Percentiles rank a stretch among this genome's conserved stretches.
phyloP scores from a whole-genome alignment of 2,329 filamentous ascomycete genomes.

The Alternaria sp. region DNA sequence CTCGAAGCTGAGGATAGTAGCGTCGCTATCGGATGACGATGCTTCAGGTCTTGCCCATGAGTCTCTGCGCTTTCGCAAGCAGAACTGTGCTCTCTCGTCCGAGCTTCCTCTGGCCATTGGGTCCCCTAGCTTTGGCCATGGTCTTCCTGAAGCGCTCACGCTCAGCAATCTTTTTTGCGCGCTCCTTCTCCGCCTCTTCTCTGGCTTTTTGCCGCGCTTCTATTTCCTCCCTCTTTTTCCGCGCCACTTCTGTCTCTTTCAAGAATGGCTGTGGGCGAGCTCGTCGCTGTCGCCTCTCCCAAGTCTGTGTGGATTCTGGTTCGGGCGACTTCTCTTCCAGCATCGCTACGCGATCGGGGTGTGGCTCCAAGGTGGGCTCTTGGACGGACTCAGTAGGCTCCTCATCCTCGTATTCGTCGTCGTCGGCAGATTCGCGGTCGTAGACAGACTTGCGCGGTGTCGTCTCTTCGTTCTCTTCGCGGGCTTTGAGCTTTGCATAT shows the following conservation, averaged over 20 bases:
- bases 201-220: constrained; percentile 64
- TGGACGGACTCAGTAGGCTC: constrained; percentile 30
- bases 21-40: neutral
- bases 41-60: constrained; percentile 59
- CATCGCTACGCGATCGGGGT: constrained; percentile 67
- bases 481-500: constrained; percentile 84
- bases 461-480: constrained; percentile 52
- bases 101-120: constrained; percentile 77
- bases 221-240: constrained; percentile 66
- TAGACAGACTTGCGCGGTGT: constrained; percentile 45
- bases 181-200: constrained; percentile 69
- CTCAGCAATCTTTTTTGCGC: constrained; percentile 60
- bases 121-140: constrained; percentile 67
- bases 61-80: constrained; percentile 76
- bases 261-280: constrained; percentile 49
- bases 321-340: constrained; percentile 53
- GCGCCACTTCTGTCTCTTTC: constrained; percentile 55
- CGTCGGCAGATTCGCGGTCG: constrained; percentile 23
- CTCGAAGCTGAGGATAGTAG: neutral
- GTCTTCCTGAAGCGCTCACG: constrained; percentile 74
- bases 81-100: constrained; percentile 81
- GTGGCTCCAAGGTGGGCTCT: constrained; percentile 58
- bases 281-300: constrained; percentile 33
- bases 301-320: constrained; percentile 14
- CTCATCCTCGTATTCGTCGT: constrained; percentile 30